Base-by-base conservation (phyloP, 2,329 filamentous ascomycete species). In the Corynespora cassiicola region DNA sequence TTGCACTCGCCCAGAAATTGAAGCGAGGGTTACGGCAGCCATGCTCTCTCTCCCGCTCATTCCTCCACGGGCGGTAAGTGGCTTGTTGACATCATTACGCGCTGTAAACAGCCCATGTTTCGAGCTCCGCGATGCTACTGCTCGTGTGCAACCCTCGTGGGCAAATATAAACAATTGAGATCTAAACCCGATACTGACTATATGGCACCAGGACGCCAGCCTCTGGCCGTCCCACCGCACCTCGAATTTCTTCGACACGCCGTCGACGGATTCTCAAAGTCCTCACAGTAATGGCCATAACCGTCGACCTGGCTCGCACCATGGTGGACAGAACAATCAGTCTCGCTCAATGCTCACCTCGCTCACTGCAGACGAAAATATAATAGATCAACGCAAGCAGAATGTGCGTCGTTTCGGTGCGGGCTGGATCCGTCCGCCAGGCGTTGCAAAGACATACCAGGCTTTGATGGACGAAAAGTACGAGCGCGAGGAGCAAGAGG, bases 401-500 rank as follows among this genome's bases (percentile, higher is more conserved):
- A 90, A 92, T 52, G 86, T 97, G 19, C 82, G 87, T 31, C 88
- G 90, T 58, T 96, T 95, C 63, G 94, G 94, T 44, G 87, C 85
- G 51, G 81, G 81, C 28, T 99, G 94, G 94, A 85, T 99, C 39
- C 88, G 87, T 42, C 94, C 94, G 0, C 90, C 90, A 0, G 94
- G 92, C 6, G 79, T 96, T 38, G 68, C 83, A 40, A 99, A 97
- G 76, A 96, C 92, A 1, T 82, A 96, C 43, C 86, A 95, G 63
- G 90, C 95, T 47, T 82, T 90, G 71, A 85, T 87, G 26, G 94
- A 99, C 70, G 94, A 99, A 73, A 84, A 86, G 52, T 81, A 87
- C 8, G 94, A 99, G 73, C 81, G 88, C 38, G 86, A 92, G 63
- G 94, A 99, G 68, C 88, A 91, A 44, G 82, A 88, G 47, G 84